These are phyloP conservation scores for Candida sphagnicola DNA, from an alignment of 805 yeast species.

Conservation along the genomic window DNA sequence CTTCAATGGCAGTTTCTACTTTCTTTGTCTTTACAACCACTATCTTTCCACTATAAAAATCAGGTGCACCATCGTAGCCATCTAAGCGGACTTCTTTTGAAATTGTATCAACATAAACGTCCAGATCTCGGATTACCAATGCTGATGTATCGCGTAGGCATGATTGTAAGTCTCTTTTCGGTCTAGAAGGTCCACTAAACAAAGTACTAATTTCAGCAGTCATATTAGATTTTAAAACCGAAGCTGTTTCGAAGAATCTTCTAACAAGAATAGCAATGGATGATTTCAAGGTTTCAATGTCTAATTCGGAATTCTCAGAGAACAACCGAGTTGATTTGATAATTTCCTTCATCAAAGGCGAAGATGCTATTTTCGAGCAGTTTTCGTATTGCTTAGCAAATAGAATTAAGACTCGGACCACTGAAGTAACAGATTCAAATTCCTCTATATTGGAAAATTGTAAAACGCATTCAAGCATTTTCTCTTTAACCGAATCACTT, in stretches of 20 bases:
- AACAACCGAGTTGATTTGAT: constrained; percentile 1
- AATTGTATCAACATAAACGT: constrained; percentile 42
- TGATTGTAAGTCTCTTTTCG: constrained; percentile 41
- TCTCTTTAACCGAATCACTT: constrained; percentile 15
- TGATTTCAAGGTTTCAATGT: constrained; percentile 9
- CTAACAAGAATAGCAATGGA: constrained; percentile 49
- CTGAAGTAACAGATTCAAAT: constrained; percentile 46
- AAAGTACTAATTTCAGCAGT: constrained; percentile 46
- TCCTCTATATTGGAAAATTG: constrained; percentile 36
- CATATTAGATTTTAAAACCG: constrained; percentile 46
- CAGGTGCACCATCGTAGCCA: constrained; percentile 36
- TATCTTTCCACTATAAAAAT: constrained; percentile 17
- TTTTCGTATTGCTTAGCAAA: constrained; percentile 43
- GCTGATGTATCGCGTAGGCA: constrained; percentile 49
- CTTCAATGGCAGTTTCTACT: constrained; percentile 12
- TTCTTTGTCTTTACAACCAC: constrained; percentile 13
- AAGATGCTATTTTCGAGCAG: constrained; percentile 39
- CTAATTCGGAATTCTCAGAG: background rate
- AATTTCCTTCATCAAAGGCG: constrained; percentile 41
- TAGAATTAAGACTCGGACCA: constrained; percentile 53
- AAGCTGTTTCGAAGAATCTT: constrained; percentile 63
- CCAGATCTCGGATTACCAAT: constrained; percentile 47
- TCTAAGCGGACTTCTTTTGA: constrained; percentile 40
- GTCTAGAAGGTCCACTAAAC: constrained; percentile 26
- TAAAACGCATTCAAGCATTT: constrained; percentile 43